A percentile compares a stretch with the other conserved stretches of the same genome.
Conservation (phyloP, 2,329 filamentous ascomycete genomes). For the Scopulariopsis brevicaulis region DNA sequence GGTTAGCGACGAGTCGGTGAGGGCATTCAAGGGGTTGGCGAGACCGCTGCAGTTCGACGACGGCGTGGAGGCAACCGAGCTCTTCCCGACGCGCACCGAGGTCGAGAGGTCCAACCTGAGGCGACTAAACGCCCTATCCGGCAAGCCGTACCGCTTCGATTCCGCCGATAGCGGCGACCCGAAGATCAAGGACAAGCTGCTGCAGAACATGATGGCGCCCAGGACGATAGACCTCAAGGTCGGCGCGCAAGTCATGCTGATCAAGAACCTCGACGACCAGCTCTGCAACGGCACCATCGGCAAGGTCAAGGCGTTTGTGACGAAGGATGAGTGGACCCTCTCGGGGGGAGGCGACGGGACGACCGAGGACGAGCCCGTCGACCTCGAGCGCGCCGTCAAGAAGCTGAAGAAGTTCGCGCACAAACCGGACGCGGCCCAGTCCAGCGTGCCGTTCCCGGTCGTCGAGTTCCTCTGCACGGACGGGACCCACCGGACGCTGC, state of each 20-base stretch:
- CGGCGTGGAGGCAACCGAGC: constrained; percentile 61
- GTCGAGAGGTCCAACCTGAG: constrained; percentile 77
- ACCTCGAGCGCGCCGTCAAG: constrained; percentile 37
- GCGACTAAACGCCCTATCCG: constrained; percentile 61
- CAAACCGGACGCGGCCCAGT: constrained; percentile 21
- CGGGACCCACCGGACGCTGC: constrained; percentile 53
- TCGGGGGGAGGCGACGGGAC: constrained; percentile 32
- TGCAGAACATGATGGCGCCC: constrained; percentile 90
- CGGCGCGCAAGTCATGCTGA: constrained; percentile 96
- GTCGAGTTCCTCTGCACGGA: constrained; percentile 74
- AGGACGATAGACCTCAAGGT: constrained; percentile 71
- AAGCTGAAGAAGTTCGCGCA: constrained; percentile 42
- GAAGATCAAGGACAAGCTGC: constrained; percentile 59
- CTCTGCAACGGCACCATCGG: constrained; percentile 92
- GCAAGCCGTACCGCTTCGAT: constrained; percentile 56
- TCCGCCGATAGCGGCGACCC: constrained; percentile 67
- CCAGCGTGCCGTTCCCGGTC: constrained; percentile 59
- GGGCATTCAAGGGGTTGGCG: constrained; percentile 62
- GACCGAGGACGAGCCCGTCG: constrained; percentile 24
- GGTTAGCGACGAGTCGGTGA: constrained; percentile 64
- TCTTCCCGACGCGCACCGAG: constrained; percentile 85
- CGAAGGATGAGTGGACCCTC: constrained; percentile 25
- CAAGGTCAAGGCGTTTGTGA: constrained; percentile 70
- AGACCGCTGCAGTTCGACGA: constrained; percentile 64
- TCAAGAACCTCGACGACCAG: constrained; percentile 93